Percentiles rank a stretch among this genome's conserved stretches.
phyloP scores from a whole-genome alignment of 2,329 filamentous ascomycete species.

The Aspergillus intermedius region DNA sequence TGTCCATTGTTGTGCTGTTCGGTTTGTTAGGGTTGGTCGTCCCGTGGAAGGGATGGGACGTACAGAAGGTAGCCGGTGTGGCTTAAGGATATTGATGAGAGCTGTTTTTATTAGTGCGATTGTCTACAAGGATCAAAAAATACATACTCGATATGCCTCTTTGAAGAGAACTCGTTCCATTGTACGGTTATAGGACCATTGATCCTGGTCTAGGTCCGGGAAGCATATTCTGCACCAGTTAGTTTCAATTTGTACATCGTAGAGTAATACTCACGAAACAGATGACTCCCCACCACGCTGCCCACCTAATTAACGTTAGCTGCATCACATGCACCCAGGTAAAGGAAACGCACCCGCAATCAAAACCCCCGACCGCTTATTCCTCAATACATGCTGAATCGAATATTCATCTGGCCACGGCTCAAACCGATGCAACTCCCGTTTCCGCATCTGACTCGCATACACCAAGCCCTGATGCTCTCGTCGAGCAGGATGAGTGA shows the following conservation, averaged over 20 bases:
- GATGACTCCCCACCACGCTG: conserved; percentile 23
- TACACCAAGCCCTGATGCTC: conserved; percentile 25
- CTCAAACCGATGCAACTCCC: conserved; percentile 26
- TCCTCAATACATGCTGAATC: conserved; percentile 27
- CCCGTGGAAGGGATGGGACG: conserved; percentile 1
- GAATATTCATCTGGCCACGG: conserved; percentile 20
- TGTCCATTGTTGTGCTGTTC: conserved; percentile 31
- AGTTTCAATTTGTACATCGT: neutral
- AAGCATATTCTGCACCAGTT: conserved; percentile 23
- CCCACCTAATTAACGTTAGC: conserved; percentile 19
- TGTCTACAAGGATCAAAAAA: neutral
- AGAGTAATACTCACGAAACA: conserved; percentile 23
- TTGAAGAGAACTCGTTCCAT: conserved; percentile 28
- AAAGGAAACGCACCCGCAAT: conserved; percentile 27
- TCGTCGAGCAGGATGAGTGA: conserved; percentile 15
- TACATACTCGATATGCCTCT: conserved; percentile 26
- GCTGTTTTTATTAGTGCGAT: conserved; percentile 14
- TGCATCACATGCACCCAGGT: neutral
- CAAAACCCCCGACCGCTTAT: conserved; percentile 29
- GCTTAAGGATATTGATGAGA: conserved; percentile 32
- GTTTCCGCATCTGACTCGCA: conserved; percentile 25
- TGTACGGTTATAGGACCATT: conserved; percentile 26
- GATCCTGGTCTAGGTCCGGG: conserved; percentile 23
- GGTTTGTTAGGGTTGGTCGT: conserved; percentile 6
- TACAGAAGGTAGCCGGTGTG: conserved; percentile 31